These are phyloP conservation scores for Dactylonectria estremocensis DNA, from an alignment of 2,329 filamentous ascomycete species.

Conservation along the genomic window DNA sequence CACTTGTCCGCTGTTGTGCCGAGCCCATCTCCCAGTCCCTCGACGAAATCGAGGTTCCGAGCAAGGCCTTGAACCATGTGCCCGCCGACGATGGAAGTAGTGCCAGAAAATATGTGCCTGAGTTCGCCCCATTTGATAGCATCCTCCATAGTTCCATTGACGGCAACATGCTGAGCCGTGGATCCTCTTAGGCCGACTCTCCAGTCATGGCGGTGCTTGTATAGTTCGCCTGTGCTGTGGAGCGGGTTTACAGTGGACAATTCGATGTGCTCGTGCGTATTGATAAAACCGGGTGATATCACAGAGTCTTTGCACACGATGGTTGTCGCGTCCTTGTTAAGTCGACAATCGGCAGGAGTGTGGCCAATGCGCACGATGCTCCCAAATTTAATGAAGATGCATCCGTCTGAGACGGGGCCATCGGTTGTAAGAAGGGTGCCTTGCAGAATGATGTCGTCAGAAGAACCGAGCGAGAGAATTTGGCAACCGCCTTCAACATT, in stretches of 20 bases:
- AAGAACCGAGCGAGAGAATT: not conserved
- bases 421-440: slow-evolving; percentile 13
- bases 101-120: slow-evolving; percentile 24
- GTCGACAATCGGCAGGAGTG: not conserved
- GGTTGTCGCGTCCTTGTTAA: slow-evolving; percentile 1
- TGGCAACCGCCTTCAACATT: not conserved
- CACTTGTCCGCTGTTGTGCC: not conserved
- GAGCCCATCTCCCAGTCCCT: slow-evolving; percentile 10
- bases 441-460: slow-evolving; percentile 8
- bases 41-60: slow-evolving; percentile 23
- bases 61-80: slow-evolving; percentile 20
- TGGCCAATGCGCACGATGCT: not conserved
- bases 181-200: slow-evolving; percentile 17
- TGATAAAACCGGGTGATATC: slow-evolving; percentile 29
- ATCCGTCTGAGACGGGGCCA: slow-evolving; percentile 5
- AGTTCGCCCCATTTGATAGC: slow-evolving; percentile 23
- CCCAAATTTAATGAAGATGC: slow-evolving; percentile 1
- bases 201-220: slow-evolving; percentile 26
- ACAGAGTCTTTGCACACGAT: slow-evolving; percentile 16
- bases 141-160: slow-evolving; percentile 14
- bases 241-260: slow-evolving; percentile 18
- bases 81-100: slow-evolving; percentile 20
- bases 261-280: slow-evolving; percentile 28
- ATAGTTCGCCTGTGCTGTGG: not conserved
- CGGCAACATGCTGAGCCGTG: not conserved